Percentiles rank a stretch among this genome's conserved stretches.
These are phyloP conservation scores for Escovopsis sp. DNA, from an alignment of 2,329 filamentous ascomycete genomes.

Conservation along the genomic window DNA sequence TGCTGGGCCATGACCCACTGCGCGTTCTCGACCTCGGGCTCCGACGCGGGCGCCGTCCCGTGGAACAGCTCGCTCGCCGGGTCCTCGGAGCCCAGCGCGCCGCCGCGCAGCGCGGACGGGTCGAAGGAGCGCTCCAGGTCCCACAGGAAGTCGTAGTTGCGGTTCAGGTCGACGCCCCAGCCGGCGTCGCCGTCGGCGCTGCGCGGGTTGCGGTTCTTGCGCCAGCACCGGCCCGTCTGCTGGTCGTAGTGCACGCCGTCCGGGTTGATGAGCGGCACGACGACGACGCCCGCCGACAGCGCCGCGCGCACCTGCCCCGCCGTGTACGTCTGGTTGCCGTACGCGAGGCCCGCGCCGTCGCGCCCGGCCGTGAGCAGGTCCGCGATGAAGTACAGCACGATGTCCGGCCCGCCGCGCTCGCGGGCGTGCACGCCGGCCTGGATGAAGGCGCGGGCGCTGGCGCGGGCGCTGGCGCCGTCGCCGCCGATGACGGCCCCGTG, in stretches of 20 bases:
- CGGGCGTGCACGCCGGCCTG: slow-evolving; percentile 41
- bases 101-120: slow-evolving; percentile 14
- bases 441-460: slow-evolving; percentile 38
- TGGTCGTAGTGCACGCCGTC: slow-evolving; percentile 40
- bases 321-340: slow-evolving; percentile 37
- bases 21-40: slow-evolving; percentile 41
- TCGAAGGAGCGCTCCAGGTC: slow-evolving; percentile 32
- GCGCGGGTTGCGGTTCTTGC: slow-evolving; percentile 38
- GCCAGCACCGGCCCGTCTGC: slow-evolving; percentile 34
- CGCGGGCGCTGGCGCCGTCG: slow-evolving; percentile 9
- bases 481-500: slow-evolving; percentile 30
- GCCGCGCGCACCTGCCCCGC: slow-evolving; percentile 35
- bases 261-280: slow-evolving; percentile 37
- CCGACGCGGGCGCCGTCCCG: slow-evolving; percentile 36
- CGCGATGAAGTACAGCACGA: slow-evolving; percentile 41
- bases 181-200: slow-evolving; percentile 19
- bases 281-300: slow-evolving; percentile 37
- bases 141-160: slow-evolving; percentile 45
- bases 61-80: slow-evolving; percentile 34
- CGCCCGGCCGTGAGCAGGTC: slow-evolving; percentile 41
- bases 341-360: slow-evolving; percentile 32
- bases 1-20: slow-evolving; percentile 36
- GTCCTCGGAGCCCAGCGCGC: slow-evolving; percentile 17
- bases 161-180: slow-evolving; percentile 36
- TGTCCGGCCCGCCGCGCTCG: slow-evolving; percentile 41